Conservation (phyloP, 352 stramenopile species). For the Phytophthora capsici region DNA sequence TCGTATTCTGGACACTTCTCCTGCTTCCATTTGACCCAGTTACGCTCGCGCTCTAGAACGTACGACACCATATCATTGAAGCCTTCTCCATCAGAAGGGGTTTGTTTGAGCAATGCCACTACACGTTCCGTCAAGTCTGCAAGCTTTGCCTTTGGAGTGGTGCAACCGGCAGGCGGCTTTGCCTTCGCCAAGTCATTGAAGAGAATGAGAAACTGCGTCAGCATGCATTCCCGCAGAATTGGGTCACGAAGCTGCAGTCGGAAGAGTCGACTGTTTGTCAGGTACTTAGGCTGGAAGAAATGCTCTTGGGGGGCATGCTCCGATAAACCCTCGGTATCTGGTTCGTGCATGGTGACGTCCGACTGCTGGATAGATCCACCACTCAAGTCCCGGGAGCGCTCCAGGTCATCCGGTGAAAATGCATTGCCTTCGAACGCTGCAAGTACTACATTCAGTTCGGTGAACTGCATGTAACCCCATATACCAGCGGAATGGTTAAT, state of each 20-base stretch:
- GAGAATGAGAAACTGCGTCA: constrained; percentile 88
- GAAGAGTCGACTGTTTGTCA: constrained; percentile 92
- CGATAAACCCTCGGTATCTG: constrained; percentile 13
- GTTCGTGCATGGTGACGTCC: constrained; percentile 30
- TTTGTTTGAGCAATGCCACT: constrained; percentile 81
- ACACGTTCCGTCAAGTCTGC: constrained; percentile 75
- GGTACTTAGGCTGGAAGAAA: constrained; percentile 94
- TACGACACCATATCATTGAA: constrained; percentile 90
- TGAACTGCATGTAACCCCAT: constrained; percentile 48
- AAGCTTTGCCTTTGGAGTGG: constrained; percentile 68
- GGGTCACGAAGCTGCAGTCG: constrained; percentile 91
- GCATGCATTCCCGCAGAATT: constrained; percentile 88
- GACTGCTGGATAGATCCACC: constrained; percentile 18
- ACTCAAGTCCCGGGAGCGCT: constrained; percentile 65
- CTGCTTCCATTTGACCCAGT: constrained; percentile 92
- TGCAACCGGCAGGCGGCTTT: constrained; percentile 56
- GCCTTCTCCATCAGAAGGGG: constrained; percentile 82
- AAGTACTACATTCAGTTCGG: constrained; percentile 79
- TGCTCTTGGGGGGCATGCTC: constrained; percentile 55
- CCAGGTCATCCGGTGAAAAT: constrained; percentile 83
- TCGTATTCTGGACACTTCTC: constrained; percentile 89
- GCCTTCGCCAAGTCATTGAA: constrained; percentile 73
- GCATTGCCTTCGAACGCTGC: constrained; percentile 87
- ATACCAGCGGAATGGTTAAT: constrained; percentile 7
- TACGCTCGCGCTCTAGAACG: constrained; percentile 88